Conservation (phyloP, 805 yeast genomes). For the Metschnikowia chrysomelidarum region DNA sequence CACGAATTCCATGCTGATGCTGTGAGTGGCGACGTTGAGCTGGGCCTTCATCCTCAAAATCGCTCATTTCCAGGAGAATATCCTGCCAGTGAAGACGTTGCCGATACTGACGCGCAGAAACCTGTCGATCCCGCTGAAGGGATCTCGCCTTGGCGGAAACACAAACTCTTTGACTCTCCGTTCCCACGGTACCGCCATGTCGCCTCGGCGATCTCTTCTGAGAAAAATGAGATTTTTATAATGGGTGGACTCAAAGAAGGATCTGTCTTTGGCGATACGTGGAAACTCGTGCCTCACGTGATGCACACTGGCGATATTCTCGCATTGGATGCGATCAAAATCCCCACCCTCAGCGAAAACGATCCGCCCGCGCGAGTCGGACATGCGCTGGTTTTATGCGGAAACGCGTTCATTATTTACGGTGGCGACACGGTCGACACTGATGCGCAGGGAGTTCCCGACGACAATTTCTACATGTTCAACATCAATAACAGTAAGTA, state of each 20-base stretch:
- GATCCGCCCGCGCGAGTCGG: constrained; percentile 97
- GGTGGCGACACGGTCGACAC: constrained; percentile 95
- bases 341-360: constrained; percentile 59
- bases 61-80: not conserved
- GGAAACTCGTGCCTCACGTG: constrained; percentile 69
- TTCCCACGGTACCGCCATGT: constrained; percentile 95
- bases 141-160: constrained; percentile 73
- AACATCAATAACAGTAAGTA: constrained; percentile 50
- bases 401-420: constrained; percentile 90
- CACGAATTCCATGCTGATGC: too few relatives aligned
- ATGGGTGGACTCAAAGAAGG: constrained; percentile 96
- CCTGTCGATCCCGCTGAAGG: constrained; percentile 15
- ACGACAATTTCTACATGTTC: constrained; percentile 85
- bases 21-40: not conserved
- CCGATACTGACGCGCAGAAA: constrained; percentile 1
- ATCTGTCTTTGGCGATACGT: constrained; percentile 91
- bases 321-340: constrained; percentile 30
- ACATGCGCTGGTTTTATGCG: constrained; percentile 87
- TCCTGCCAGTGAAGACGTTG: not conserved
- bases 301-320: constrained; percentile 22
- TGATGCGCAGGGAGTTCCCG: constrained; percentile 72
- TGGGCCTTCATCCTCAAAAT: not conserved
- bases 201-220: constrained; percentile 63
- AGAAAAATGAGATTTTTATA: constrained; percentile 75
- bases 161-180: constrained; percentile 69